Percentiles rank a stretch among this genome's conserved stretches.
phyloP scores from a whole-genome alignment of 805 yeast genomes.

The Metschnikowia arizonensis region DNA sequence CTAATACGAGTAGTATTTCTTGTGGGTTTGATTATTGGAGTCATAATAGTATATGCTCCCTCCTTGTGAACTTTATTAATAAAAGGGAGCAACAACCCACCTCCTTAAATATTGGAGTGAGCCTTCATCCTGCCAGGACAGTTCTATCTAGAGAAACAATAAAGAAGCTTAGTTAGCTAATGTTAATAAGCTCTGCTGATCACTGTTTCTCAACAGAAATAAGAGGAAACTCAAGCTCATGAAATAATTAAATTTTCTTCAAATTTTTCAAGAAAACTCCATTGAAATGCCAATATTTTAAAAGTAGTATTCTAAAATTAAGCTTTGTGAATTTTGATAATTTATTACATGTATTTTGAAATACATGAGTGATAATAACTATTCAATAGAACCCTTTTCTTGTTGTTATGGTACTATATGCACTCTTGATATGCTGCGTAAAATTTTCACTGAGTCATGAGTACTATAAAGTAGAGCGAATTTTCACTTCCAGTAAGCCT shows the following conservation, averaged over 20 bases:
- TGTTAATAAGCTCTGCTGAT: no score
- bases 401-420: background rate
- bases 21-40: no score
- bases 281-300: background rate
- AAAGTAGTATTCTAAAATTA: background rate
- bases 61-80: no score
- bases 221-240: background rate
- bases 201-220: no score
- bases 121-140: no score
- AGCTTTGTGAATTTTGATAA: background rate
- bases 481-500: background rate
- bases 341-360: background rate
- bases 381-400: background rate
- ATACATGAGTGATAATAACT: background rate
- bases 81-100: no score
- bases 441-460: constrained; percentile 18
- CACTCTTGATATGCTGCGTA: constrained; percentile 17
- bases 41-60: no score
- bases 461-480: constrained; percentile 2
- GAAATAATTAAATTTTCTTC: background rate
- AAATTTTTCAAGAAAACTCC: background rate
- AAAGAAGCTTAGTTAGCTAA: no score
- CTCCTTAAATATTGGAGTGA: no score
- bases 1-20: no score
- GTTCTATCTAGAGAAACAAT: no score